phyloP scores from a whole-genome alignment of 1,284 basidiomycete species.

The Cryptococcus wingfieldii region DNA sequence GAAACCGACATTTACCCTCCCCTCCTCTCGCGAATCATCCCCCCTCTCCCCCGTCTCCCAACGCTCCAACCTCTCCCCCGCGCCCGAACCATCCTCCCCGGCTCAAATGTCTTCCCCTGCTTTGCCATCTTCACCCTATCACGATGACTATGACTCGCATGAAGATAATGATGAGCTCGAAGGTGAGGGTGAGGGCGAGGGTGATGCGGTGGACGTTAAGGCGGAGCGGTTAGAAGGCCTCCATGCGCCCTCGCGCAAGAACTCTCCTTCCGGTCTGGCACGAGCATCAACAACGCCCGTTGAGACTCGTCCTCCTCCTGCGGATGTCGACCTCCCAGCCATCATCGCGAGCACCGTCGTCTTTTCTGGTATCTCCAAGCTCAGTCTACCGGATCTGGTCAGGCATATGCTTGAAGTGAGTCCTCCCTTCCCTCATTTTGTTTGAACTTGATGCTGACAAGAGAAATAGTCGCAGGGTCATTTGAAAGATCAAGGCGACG shows the following conservation, averaged over 20 bases:
- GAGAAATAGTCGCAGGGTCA: slow-evolving; percentile 39
- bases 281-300: not conserved
- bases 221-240: slow-evolving; percentile 5
- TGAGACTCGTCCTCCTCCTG: slow-evolving; percentile 18
- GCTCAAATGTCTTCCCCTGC: not conserved
- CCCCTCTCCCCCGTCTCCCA: slow-evolving; percentile 12
- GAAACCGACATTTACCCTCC: not conserved
- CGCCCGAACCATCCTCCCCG: not conserved
- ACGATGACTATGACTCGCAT: too few relatives aligned
- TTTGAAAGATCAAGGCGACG: slow-evolving; percentile 35
- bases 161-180: not conserved
- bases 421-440: slow-evolving; percentile 1
- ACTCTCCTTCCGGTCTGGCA: not conserved
- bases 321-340: slow-evolving; percentile 39
- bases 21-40: slow-evolving; percentile 9
- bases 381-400: slow-evolving; percentile 46
- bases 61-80: not conserved
- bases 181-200: slow-evolving; percentile 3
- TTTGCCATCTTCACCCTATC: not conserved
- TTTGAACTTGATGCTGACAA: not conserved
- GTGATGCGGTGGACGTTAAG: not conserved
- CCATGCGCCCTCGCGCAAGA: not conserved
- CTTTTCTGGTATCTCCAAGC: slow-evolving; percentile 48
- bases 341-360: slow-evolving; percentile 48
- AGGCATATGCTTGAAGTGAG: slow-evolving; percentile 47